Base-by-base conservation (phyloP, 2,329 filamentous ascomycete genomes). In the Aspergillus glaucus region DNA sequence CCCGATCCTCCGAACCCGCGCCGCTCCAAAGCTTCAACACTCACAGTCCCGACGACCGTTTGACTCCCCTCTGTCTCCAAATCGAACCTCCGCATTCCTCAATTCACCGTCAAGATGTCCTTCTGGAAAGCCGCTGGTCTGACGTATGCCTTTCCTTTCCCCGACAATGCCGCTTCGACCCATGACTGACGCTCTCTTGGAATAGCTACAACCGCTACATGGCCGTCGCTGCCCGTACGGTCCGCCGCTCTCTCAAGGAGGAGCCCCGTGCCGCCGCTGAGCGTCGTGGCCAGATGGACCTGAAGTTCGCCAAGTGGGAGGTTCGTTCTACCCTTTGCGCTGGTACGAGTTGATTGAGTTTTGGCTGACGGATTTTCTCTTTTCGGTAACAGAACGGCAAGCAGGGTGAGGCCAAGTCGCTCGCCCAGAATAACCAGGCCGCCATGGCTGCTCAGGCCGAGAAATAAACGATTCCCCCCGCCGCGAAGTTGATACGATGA, bases 151-250 rank as follows among this genome's bases (percentile, higher is more conserved):
- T 36, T 15, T 32, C 21, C 19, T 12, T 44, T 52, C 55, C 54
- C 53, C 39, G 12, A 39, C 14, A 34, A 36, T 40, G 40, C 40
- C 32, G 43, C 36, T 22, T 44, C 53, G 49, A 54, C 6, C n/a
- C 17, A 21, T 57, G 52, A 59, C 64, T 65, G 51, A 64, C 57
- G 62, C 52, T 15, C 30, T 45, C 48, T 47, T 41, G 46, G 62
- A 40, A 19, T 73, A 98, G 93, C 79, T 98, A 98, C 88, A 98
- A 98, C 86, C 93, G 91, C 79, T 97, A 96, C 85, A 85, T 98
- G 71, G 85, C 91, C 69, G 83, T 98, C 77, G 90, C 93, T 68
- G 84, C 91, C 75, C 90, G 91, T 75, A 87, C 88, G 69, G 88
- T 98, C 73, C 93, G 94, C 78, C 87, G 89, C 73, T 95, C 90